Conservation (phyloP, 495 filamentous ascomycete species). For the Aspergillus baeticus region DNA sequence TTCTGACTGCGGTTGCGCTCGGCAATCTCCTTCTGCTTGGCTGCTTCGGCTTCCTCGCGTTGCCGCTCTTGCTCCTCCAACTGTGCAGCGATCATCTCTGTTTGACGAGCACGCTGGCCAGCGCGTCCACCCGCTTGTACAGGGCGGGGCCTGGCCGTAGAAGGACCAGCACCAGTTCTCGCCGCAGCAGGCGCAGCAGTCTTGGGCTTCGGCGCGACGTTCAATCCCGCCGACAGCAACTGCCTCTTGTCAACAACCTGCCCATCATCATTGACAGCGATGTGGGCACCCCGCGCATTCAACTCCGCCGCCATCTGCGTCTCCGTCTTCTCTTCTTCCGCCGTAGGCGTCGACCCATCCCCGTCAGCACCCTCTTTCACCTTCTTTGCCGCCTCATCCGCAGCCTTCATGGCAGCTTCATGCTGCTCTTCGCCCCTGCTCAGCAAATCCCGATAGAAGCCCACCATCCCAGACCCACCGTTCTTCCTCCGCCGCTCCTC, state of each 20-base stretch:
- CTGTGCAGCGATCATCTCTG: conserved; percentile 73
- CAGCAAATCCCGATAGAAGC: conserved; percentile 82
- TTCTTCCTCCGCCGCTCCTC: conserved; percentile 59
- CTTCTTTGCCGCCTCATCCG: conserved; percentile 62
- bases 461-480: conserved; percentile 71
- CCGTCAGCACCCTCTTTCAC: conserved; percentile 36
- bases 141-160: conserved; percentile 28
- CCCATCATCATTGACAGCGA: conserved; percentile 88
- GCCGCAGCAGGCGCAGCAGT: conserved; percentile 26
- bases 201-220: conserved; percentile 67
- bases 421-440: conserved; percentile 75
- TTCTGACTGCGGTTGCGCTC: conserved; percentile 70
- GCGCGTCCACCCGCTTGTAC: conserved; percentile 44
- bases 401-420: conserved; percentile 62
- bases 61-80: conserved; percentile 73
- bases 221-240: conserved; percentile 82
- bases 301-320: conserved; percentile 72
- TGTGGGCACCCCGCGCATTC: conserved; percentile 63
- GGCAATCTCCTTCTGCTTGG: conserved; percentile 63
- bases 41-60: conserved; percentile 73
- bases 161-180: conserved; percentile 30
- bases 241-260: conserved; percentile 93
- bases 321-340: conserved; percentile 59
- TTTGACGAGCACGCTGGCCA: conserved; percentile 75
- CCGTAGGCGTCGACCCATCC: conserved; percentile 23